Conservation (phyloP, 2,329 filamentous ascomycete species). For the Diplodia mutila region DNA sequence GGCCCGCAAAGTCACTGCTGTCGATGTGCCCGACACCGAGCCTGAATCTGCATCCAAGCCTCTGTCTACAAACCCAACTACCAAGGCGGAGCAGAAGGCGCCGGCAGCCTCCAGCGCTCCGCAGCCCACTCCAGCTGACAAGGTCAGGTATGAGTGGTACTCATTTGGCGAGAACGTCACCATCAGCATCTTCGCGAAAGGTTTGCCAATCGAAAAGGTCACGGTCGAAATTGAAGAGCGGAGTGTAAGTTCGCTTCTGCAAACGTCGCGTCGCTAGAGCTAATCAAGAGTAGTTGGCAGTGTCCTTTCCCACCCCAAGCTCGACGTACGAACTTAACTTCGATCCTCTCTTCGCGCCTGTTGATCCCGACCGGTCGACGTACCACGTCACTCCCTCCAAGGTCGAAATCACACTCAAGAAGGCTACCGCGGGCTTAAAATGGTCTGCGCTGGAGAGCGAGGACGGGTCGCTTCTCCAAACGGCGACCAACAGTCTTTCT, state of each 20-base stretch:
- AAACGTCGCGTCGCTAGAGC: neutral
- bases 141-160: slow-evolving; percentile 72
- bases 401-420: slow-evolving; percentile 75
- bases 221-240: slow-evolving; percentile 56
- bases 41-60: slow-evolving; percentile 41
- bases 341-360: slow-evolving; percentile 67
- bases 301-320: slow-evolving; percentile 61
- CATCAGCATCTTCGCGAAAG: slow-evolving; percentile 68
- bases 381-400: slow-evolving; percentile 74
- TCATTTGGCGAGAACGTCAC: slow-evolving; percentile 64
- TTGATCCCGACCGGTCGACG: slow-evolving; percentile 65
- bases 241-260: slow-evolving; percentile 42
- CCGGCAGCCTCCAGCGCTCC: slow-evolving; percentile 6
- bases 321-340: slow-evolving; percentile 65
- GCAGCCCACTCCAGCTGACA: slow-evolving; percentile 54
- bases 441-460: slow-evolving; percentile 64
- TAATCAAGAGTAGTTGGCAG: slow-evolving; percentile 49
- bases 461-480: slow-evolving; percentile 28
- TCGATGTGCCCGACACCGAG: slow-evolving; percentile 58
- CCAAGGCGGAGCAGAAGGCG: slow-evolving; percentile 14
- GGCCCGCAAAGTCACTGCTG: slow-evolving; percentile 38
- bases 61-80: slow-evolving; percentile 34
- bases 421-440: slow-evolving; percentile 66
- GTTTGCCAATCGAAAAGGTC: slow-evolving; percentile 61
- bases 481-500: slow-evolving; percentile 27